Evolutionary conservation across 345 rosid species (phyloP), one percentile per base, ranked within the genome.

Genomic region (Eutrema yunnanense): DNA sequence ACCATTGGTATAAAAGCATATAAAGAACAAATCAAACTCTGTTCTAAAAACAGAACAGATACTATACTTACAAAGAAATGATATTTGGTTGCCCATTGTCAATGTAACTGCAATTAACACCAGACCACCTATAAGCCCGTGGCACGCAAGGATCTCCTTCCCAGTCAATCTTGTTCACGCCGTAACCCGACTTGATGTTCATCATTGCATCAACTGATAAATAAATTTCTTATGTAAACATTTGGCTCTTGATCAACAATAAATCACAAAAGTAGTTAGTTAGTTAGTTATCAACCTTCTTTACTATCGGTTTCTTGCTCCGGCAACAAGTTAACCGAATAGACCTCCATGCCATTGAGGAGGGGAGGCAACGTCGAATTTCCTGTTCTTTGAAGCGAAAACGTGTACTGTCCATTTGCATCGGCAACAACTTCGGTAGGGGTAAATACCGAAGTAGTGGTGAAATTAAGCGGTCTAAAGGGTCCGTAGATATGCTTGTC

Each of bases 341-440:
- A 86, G 51, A 88, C 36, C 69, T 85, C 91, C 47, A 88, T 61
- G 9, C 81, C 91, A 19, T 86, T 88, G 47, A 88, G 73, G n/a
- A 81, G 53, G 27, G 88, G 90, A 6, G 87, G 88, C 73, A 84
- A 85, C 1, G 85, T 76, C 0, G 85, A 79, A 36, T 80, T 67
- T 49, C 52, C 71, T 6, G 81, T 80, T 37, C 78, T 73, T 54
- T 62, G 69, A 46, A 73, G 67, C 34, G 55, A 41, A 9, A 73
- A 73, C 3, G 0, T 40, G 46, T 46, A 74, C 36, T 58, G 37
- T 37, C 79, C 76, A 73, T 86, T 63, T 79, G 54, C 55, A 69
- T 65, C 42, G 50, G 90, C 75, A 10, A 2, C 62, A 57, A 71
- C 29, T 40, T 71, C 75, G 11, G 22, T 2, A 8, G 44, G 40